Base-by-base conservation (phyloP, 2,329 filamentous ascomycete species). In the Epichloe aotearoae region DNA sequence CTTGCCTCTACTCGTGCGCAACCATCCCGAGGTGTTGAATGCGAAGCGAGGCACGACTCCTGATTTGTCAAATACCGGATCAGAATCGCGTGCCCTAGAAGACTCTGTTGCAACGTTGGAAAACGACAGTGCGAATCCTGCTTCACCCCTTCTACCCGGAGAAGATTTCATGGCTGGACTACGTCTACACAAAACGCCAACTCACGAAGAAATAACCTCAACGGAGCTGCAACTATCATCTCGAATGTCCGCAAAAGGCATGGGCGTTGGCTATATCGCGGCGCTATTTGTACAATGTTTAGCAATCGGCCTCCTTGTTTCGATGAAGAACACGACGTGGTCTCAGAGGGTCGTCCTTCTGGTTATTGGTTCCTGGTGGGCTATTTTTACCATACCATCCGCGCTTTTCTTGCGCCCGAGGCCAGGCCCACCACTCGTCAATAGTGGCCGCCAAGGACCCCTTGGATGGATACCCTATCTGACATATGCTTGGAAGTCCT, bases 181-280 rank as follows among this genome's bases (percentile, higher is more conserved):
- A 38, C 61, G 62, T 5, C 52, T 74, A 34, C 67, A 66, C 26
- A 67, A 64, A 10, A 60, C 64, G 10, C 66, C 68, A 26, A 73
- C 70, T 2, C 66, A 71, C 53, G 65, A 73, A 51, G 72, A 79
- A 58, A 64, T 75, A 41, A 75, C 88, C 60, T 72, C 79, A 56
- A 62, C 74, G 43, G 87, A 91, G 64, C 77, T 97, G 55, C 78
- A 81, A 54, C 72, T 97, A 7, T 95, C 90, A 1, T 95, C 90
- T 2, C 82, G 84, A 58, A 94, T 98, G 55, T 97, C 91, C 0
- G 88, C 90, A 2, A 86, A 85, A 60, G 93, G 93, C 11, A 91
- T 97, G 49, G 91, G 90, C 0, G 95, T 95, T 54, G 93, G 93
- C 12, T 98, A 98, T 63, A 81, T 85, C 38, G 89, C 89, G 1